Percentiles rank a stretch among this genome's conserved stretches.
Evolutionary conservation across 140 eudicot species (phyloP).

Genomic region (Flaveria floridana): DNA sequence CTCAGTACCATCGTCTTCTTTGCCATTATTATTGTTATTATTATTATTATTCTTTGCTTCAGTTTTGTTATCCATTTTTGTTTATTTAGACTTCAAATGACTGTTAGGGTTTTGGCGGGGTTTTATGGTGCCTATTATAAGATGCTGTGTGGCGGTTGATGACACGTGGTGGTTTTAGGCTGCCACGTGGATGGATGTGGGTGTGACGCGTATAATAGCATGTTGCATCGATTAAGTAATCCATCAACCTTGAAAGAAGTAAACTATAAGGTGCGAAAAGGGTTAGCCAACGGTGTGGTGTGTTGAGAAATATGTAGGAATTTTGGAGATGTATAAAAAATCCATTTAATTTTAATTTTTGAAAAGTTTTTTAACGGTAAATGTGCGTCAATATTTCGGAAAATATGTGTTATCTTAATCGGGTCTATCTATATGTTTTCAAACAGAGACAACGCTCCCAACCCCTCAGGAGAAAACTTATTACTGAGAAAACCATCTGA

Average conservation of each 20-base stretch:
- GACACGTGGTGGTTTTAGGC: constrained; percentile 12
- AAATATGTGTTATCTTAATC: too few relatives aligned
- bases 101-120: constrained; percentile 21
- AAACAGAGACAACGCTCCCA: too few relatives aligned
- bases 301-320: not conserved
- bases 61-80: constrained; percentile 9
- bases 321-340: too few relatives aligned
- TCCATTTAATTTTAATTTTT: too few relatives aligned
- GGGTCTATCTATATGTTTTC: too few relatives aligned
- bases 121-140: not conserved
- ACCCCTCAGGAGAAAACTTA: too few relatives aligned
- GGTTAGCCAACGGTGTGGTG: not conserved
- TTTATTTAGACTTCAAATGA: not conserved
- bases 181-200: constrained; percentile 12
- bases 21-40: not conserved
- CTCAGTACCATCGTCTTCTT: constrained; percentile 17
- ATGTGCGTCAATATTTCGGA: too few relatives aligned
- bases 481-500: too few relatives aligned
- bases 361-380: too few relatives aligned
- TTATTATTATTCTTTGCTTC: not conserved
- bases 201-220: constrained; percentile 8
- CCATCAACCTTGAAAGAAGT: not conserved
- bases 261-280: not conserved
- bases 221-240: constrained; percentile 5
- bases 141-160: constrained; percentile 24